A percentile compares a stretch with the other conserved stretches of the same genome.
Conservation (phyloP, 306 rosid genomes). For the Leucaena leucocephala region DNA sequence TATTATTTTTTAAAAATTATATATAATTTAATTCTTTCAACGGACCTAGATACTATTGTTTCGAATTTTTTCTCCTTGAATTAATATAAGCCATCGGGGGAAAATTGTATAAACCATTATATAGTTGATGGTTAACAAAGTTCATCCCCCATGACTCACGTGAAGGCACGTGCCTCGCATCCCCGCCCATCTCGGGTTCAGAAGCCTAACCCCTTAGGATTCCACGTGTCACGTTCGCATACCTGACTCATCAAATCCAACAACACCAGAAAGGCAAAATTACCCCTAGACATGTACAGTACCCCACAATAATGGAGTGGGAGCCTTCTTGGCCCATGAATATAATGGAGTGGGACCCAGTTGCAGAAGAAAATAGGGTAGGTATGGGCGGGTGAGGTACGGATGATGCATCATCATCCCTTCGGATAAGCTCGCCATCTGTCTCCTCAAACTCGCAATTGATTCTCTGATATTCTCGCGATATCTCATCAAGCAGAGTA, state of each 20-base stretch:
- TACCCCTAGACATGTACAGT: slow-evolving; percentile 8
- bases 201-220: neutral
- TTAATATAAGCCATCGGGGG: no score
- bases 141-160: neutral
- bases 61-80: no score
- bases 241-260: neutral
- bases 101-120: no score
- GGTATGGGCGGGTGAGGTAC: neutral
- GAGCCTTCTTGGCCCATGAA: neutral
- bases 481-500: neutral
- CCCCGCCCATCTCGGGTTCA: slow-evolving; percentile 18
- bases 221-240: slow-evolving; percentile 29
- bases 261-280: slow-evolving; percentile 7
- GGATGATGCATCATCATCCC: neutral
- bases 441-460: slow-evolving; percentile 18
- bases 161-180: slow-evolving; percentile 32
- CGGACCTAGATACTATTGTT: no score
- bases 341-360: slow-evolving; percentile 33
- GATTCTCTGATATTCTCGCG: neutral
- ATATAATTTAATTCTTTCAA: no score
- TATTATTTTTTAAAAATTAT: no score
- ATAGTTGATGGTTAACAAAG: neutral
- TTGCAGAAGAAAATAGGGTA: neutral
- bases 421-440: slow-evolving; percentile 61
- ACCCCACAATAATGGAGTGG: no score